Conservation (phyloP, 208 protist species). For the Wallacemonas collosoma region DNA sequence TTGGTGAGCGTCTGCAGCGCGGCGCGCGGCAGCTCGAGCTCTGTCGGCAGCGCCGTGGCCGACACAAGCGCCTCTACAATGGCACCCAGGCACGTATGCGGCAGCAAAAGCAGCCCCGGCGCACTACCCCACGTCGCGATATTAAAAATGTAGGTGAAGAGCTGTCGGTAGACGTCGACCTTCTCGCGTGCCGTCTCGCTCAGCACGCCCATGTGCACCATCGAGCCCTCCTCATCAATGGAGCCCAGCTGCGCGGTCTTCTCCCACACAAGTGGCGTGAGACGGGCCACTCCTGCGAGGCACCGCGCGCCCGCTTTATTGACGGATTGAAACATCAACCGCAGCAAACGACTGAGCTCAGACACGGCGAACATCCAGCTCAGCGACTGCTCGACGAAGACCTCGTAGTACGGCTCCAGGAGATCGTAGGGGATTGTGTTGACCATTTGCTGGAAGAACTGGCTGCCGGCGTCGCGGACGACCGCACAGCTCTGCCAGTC, state of each 20-base stretch:
- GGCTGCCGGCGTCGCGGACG: constrained; percentile 54
- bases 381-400: constrained; percentile 52
- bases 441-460: constrained; percentile 70
- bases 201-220: constrained; percentile 59
- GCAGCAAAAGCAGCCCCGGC: constrained; percentile 41
- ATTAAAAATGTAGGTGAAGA: constrained; percentile 60
- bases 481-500: constrained; percentile 31
- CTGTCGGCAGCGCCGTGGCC: constrained; percentile 47
- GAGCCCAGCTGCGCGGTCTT: constrained; percentile 45
- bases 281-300: constrained; percentile 27
- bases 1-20: constrained; percentile 59
- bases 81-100: constrained; percentile 23
- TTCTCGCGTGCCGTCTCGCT: constrained; percentile 65
- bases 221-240: constrained; percentile 32
- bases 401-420: constrained; percentile 39
- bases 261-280: constrained; percentile 49
- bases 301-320: constrained; percentile 47
- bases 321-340: constrained; percentile 66
- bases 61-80: constrained; percentile 46
- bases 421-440: constrained; percentile 60
- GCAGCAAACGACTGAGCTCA: constrained; percentile 66
- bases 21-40: constrained; percentile 68
- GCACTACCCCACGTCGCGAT: constrained; percentile 54
- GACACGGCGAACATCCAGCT: constrained; percentile 55
- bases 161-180: constrained; percentile 67